Evolutionary conservation across 2,329 filamentous ascomycete genomes (phyloP).

Genomic region (Chaetomium strumarium): DNA sequence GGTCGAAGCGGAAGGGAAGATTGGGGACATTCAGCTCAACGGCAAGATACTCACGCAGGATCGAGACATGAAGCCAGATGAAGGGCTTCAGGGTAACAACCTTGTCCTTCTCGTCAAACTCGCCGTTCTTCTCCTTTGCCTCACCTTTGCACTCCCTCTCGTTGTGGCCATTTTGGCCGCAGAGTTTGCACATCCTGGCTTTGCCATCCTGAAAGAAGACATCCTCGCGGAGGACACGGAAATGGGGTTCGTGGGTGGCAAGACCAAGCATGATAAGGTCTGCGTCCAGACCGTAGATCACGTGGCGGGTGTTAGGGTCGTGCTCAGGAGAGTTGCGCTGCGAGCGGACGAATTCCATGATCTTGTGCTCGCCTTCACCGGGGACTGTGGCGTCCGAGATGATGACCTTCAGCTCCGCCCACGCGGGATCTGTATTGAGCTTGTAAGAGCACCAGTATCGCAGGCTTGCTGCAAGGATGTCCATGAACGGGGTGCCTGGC

Average conservation of each 20-base stretch:
- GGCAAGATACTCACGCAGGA: constrained; percentile 87
- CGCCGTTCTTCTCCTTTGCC: constrained; percentile 69
- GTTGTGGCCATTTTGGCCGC: constrained; percentile 88
- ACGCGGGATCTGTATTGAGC: constrained; percentile 90
- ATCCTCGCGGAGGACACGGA: constrained; percentile 91
- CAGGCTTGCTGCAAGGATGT: constrained; percentile 81
- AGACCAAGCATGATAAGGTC: constrained; percentile 98
- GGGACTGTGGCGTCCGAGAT: constrained; percentile 98
- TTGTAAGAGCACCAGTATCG: constrained; percentile 98
- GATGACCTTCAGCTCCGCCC: constrained; percentile 94
- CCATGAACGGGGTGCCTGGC: constrained; percentile 97
- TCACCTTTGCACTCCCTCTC: constrained; percentile 78
- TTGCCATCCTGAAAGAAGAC: constrained; percentile 90
- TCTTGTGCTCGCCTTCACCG: constrained; percentile 98
- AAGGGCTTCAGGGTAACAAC: constrained; percentile 75
- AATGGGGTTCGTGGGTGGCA: constrained; percentile 94
- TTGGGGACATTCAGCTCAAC: constrained; percentile 80
- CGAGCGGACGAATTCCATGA: constrained; percentile 96
- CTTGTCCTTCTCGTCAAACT: constrained; percentile 76
- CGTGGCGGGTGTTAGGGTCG: constrained; percentile 93
- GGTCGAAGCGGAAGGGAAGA: constrained; percentile 81
- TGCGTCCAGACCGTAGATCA: constrained; percentile 96
- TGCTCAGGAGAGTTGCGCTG: constrained; percentile 87
- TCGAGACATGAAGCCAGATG: constrained; percentile 93
- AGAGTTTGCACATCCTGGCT: constrained; percentile 75